Base-by-base conservation (phyloP, 2,329 filamentous ascomycete genomes). In the Thelonectria blattea region DNA sequence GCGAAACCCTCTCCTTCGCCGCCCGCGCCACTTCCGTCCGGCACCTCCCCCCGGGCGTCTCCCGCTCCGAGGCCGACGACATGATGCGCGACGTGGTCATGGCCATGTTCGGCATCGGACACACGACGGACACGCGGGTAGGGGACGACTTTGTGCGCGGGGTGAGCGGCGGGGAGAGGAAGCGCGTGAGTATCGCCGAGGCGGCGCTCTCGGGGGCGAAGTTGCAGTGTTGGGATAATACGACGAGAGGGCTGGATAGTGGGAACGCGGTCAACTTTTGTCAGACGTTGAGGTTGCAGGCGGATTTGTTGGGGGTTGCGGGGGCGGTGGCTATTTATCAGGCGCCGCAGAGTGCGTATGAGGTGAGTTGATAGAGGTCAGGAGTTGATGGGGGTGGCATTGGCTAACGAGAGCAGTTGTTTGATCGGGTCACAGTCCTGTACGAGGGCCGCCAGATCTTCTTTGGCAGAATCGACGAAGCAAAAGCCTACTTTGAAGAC, bases 161-260 rank as follows among this genome's bases (percentile, higher is more conserved):
- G 71, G 88, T 93, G 0, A 91, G 87, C 49, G 91, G 91, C 64
- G 91, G 91, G 52, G 91, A 94, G 75, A 80, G 91, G 10, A 93
- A 93, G 74, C 88, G 91, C 67, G 90, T 92, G 8, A 88, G 87
- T 32, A 92, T 93, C 64, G 89, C 90, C 0, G 91, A 93, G 72
- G 91, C 89, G 0, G 64, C 68, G 0, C 67, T 71, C 0, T 71
- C 67, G 0, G 67, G 69, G 1, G 68, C 69, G 0, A 71, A 69
- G 46, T n/a, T 72, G 5, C 71, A 72, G 46, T 74, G 73, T 39
- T 75, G 73, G 73, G 73, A 75, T 9, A 75, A 75, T 2, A 71
- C 70, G 0, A 75, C 73, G 0, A 53, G 73, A 0, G 73, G 73
- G 0, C 20, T 75, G 12, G 73, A 74, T 15, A 73, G 71, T 18